Base-by-base conservation (phyloP, 768 basidiomycete genomes). In the Asterophora lycoperdoides region DNA sequence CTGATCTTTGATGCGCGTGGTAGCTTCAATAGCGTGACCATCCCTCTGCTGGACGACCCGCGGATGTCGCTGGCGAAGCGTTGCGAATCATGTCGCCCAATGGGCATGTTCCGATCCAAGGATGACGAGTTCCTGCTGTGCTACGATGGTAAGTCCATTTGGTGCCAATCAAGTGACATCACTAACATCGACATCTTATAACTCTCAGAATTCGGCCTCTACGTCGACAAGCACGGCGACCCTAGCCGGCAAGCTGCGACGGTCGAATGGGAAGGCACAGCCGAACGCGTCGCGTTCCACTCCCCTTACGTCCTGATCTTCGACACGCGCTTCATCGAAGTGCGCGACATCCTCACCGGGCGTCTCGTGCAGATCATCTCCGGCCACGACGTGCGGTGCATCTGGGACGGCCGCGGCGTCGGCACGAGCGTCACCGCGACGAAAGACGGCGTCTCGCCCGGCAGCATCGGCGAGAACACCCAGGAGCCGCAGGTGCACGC, bases 181-280 rank as follows among this genome's bases (percentile, higher is more conserved):
- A 9, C 13, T 32, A 6, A 32, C 23, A 36, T 29, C 11, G 8
- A 34, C 34, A 23, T 47, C 11, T 51, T 35, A 13, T 46, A 39
- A 33, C 35, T 11, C 52, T 19, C 57, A 92, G 91, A 94, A 67
- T 96, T 97, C 55, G 95, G 94, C 9, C 74, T 97, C 36, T 97
- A 93, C 60, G 93, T 97, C 39, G 86, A 95, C 67, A 87, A 92
- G 42, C 93, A 95, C 53, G 95, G 95, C 33, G 86, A 88, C 44
- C 93, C 91, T 1, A 89, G 84, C 61, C 84, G 90, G 19, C 65
- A 75, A 1, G 71, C 78, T 17, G 80, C 79, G 32, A 83, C 86
- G 1, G 89, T 97, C 45, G 95, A 99, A 63, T 99, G 93, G 93
- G 95, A 99, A 67, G 93, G 77, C 26, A 87, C 84, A 0, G 92